Conservation (phyloP, 495 filamentous ascomycete species). For the Aspergillus coremiiformis region DNA sequence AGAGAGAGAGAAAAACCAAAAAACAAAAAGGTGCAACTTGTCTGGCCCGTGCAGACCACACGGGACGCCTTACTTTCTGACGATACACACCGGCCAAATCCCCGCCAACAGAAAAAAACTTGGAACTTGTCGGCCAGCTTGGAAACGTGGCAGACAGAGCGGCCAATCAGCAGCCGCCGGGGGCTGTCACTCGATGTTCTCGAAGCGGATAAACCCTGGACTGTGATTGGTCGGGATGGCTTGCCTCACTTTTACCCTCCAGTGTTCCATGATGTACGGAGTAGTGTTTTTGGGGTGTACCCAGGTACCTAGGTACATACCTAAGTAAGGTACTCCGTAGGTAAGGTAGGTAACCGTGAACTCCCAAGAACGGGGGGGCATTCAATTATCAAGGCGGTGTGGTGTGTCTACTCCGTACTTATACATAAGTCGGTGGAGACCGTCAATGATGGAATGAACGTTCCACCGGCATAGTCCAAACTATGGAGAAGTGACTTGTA, state of each 20-base stretch:
- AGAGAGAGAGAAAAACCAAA: not conserved
- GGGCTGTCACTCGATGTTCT: slow-evolving; percentile 10
- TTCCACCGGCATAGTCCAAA: too few species aligned
- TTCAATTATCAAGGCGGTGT: too few species aligned
- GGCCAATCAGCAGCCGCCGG: slow-evolving; percentile 11
- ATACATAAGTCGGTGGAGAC: too few species aligned
- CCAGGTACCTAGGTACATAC: too few species aligned
- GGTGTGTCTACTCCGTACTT: too few species aligned
- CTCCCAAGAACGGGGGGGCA: too few species aligned
- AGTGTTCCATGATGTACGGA: too few species aligned
- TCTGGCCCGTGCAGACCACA: not conserved
- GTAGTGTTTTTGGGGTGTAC: too few species aligned
- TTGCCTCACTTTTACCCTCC: slow-evolving; percentile 13
- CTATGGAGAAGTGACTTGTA: too few species aligned
- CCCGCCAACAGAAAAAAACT: not conserved
- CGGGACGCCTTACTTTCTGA: not conserved
- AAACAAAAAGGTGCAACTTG: not conserved
- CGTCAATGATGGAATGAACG: too few species aligned
- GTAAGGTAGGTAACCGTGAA: too few species aligned
- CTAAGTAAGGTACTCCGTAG: too few species aligned
- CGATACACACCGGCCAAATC: not conserved
- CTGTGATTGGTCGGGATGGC: slow-evolving; percentile 4
- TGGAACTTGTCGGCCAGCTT: not conserved
- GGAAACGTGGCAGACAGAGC: slow-evolving; percentile 11
- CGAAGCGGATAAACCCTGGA: slow-evolving; percentile 3